Percentiles rank a stretch among this genome's conserved stretches.
Evolutionary conservation across 108 stramenopile genomes (phyloP).

Genomic region (Cyclostephanos tholiformis): DNA sequence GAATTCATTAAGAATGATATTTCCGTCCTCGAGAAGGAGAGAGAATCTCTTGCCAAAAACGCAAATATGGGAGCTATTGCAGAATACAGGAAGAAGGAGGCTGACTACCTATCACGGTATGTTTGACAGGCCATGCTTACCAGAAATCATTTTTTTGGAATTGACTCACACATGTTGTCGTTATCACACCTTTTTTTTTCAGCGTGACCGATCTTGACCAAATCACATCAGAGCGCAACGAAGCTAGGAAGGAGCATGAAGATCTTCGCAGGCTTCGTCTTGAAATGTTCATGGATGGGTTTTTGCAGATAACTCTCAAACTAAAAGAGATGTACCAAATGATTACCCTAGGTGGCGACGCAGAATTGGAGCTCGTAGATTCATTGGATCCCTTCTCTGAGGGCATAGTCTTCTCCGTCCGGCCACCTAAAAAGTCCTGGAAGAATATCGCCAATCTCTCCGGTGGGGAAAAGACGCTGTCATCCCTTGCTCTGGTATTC

Average conservation of each 20-base stretch:
- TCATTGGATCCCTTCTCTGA: conserved; percentile 99
- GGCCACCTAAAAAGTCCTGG: conserved; percentile 99
- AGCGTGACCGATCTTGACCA: conserved; percentile 91
- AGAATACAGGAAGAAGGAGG: conserved; percentile 92
- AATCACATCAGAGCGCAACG: conserved; percentile 86
- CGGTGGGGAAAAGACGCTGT: conserved; percentile 98
- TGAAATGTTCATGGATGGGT: conserved; percentile 99
- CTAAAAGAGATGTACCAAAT: conserved; percentile 99
- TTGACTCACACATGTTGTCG: conserved; percentile 8
- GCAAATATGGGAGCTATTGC: conserved; percentile 94
- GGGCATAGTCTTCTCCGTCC: conserved; percentile 96
- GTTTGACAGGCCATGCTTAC: conserved; percentile 4
- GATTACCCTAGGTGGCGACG: conserved; percentile 99
- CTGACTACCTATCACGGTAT: conserved; percentile 84
- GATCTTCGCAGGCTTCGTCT: conserved; percentile 92
- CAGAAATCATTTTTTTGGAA: background rate
- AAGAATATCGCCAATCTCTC: conserved; percentile 98
- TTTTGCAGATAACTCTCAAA: conserved; percentile 93
- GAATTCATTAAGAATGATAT: conserved; percentile 80
- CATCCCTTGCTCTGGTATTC: conserved; percentile 98
- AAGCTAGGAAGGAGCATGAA: conserved; percentile 84
- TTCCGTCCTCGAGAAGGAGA: conserved; percentile 72
- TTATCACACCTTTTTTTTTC: background rate
- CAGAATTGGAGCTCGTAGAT: conserved; percentile 98
- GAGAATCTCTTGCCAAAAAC: conserved; percentile 81